Conservation (phyloP, 176 grass and related monocot species). For the Chrysopogon serrulatus region DNA sequence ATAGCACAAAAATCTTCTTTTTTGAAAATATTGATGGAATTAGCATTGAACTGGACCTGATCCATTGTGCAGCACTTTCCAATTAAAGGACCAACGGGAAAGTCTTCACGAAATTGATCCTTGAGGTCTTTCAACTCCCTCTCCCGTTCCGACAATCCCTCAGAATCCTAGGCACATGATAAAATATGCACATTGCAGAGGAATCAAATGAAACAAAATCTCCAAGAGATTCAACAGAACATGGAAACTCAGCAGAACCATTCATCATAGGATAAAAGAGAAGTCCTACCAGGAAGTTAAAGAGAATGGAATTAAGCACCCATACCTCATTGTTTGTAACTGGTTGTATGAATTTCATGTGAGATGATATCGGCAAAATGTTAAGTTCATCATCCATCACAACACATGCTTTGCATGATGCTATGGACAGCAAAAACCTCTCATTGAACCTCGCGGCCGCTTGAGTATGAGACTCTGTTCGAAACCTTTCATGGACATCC, state of each 20-base stretch:
- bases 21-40: not conserved
- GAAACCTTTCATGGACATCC: slow-evolving; percentile 97
- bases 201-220: slow-evolving; percentile 2
- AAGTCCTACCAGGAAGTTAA: not conserved
- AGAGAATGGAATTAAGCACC: not conserved
- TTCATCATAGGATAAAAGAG: not conserved
- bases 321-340: slow-evolving; percentile 60
- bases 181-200: not conserved
- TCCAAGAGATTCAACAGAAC: not conserved
- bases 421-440: slow-evolving; percentile 85
- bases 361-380: slow-evolving; percentile 91
- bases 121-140: slow-evolving; percentile 81
- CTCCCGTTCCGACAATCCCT: slow-evolving; percentile 81
- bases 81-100: slow-evolving; percentile 90
- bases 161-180: slow-evolving; percentile 53
- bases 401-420: slow-evolving; percentile 86
- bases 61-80: slow-evolving; percentile 92
- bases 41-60: slow-evolving; percentile 51
- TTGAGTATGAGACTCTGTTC: slow-evolving; percentile 89
- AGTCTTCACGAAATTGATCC: slow-evolving; percentile 75
- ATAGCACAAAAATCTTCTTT: not conserved
- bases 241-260: not conserved
- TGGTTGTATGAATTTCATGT: slow-evolving; percentile 66
- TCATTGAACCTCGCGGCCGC: slow-evolving; percentile 77
- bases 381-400: slow-evolving; percentile 99